Conservation (phyloP, 2,329 filamentous ascomycete genomes). For the Corinectria fuckeliana region DNA sequence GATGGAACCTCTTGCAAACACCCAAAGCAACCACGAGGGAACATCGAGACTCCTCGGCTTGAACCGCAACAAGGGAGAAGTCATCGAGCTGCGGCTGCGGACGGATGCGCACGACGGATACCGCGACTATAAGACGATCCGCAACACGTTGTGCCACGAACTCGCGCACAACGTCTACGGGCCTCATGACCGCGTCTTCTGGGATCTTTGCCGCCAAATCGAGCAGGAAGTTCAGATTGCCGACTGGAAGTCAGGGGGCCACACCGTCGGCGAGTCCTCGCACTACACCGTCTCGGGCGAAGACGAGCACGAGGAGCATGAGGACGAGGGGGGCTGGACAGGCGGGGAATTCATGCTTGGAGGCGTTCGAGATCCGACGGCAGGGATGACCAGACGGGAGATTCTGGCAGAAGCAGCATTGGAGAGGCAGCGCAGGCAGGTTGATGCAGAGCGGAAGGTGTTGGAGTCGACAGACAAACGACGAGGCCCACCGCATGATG, state of each 20-base stretch:
- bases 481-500: slow-evolving; percentile 33
- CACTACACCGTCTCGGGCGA: slow-evolving; percentile 60
- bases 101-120: slow-evolving; percentile 96
- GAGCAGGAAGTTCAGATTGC: slow-evolving; percentile 82
- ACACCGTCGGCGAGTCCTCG: slow-evolving; percentile 69
- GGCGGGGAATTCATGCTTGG: slow-evolving; percentile 81
- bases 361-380: slow-evolving; percentile 53
- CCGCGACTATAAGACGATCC: slow-evolving; percentile 88
- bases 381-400: slow-evolving; percentile 71
- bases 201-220: slow-evolving; percentile 86
- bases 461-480: slow-evolving; percentile 39
- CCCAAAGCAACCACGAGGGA: slow-evolving; percentile 71
- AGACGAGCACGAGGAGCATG: slow-evolving; percentile 58
- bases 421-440: slow-evolving; percentile 45
- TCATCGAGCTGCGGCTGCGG: slow-evolving; percentile 87
- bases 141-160: slow-evolving; percentile 93
- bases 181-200: slow-evolving; percentile 86
- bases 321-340: slow-evolving; percentile 78
- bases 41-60: slow-evolving; percentile 80
- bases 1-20: slow-evolving; percentile 90
- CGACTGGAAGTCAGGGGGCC: slow-evolving; percentile 79
- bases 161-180: slow-evolving; percentile 89
- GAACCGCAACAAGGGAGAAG: slow-evolving; percentile 86
- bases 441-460: slow-evolving; percentile 42
- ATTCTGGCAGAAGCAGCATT: slow-evolving; percentile 65